Base-by-base conservation (phyloP, 345 rosid genomes). In the Zanthoxylum bungeanum region DNA sequence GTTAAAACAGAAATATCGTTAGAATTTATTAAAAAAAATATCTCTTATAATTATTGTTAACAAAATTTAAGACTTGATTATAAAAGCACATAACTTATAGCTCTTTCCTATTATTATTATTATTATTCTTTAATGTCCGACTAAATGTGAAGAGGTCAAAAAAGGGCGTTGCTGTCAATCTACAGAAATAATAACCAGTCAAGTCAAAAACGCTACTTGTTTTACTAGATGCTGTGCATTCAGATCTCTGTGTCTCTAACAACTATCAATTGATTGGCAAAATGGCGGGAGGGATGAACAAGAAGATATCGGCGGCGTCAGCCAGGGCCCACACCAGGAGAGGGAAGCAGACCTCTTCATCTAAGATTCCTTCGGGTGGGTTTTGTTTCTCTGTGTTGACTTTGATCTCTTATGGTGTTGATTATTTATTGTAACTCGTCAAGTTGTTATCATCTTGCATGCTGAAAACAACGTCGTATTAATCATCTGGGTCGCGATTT, bases 261-360 rank as follows among this genome's bases (percentile, higher is more conserved):
- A 46, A 14, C 2, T 21, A 27, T 47, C 57, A 28, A n/a, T 49
- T 47, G 57, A 46, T 65, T 30, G 7, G 40, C 19, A 34, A 63
- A 52, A 85, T 85, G 87, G 83, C 90, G 19, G 87, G 74, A 46
- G 84, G 81, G 46, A 69, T 33, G 31, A 84, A 57, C 76, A 71
- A 84, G 83, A 88, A 84, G 78, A 74, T 85, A 50, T 81, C 92
- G 8, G 87, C 90, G 1, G 87, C 90, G 16, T 75, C 87, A 8
- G 90, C 90, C 7, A 76, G 92, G 71, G 75, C 83, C 70, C 88
- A 82, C 77, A 85, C 92, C 28, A 75, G 92, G 72, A 73, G 77
- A 78, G 69, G 86, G n/a, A 75, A 66, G 77, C 84, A 86, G 28
- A 61, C 17, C 60, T 51, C 68, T 67, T 73, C 76, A 37, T 69